These are phyloP conservation scores for Fusarium graminum DNA, from an alignment of 2,329 filamentous ascomycete genomes.

Conservation along the genomic window DNA sequence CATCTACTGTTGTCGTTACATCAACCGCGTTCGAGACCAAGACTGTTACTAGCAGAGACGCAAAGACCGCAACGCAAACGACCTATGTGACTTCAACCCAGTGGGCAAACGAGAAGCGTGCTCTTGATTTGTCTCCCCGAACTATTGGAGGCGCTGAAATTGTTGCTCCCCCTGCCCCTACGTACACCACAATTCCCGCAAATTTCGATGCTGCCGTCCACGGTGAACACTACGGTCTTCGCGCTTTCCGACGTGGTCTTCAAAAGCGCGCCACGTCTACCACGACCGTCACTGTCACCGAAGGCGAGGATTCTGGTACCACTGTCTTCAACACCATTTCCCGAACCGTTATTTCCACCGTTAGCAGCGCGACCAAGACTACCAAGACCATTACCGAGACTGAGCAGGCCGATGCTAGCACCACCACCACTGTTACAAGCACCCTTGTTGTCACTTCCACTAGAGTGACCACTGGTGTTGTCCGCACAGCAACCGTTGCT, in stretches of 20 bases:
- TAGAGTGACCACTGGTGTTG: conserved; percentile 50
- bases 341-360: conserved; percentile 52
- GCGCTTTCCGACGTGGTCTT: conserved; percentile 44
- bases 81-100: conserved; percentile 54
- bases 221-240: conserved; percentile 34
- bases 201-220: conserved; percentile 19
- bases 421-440: conserved; percentile 56
- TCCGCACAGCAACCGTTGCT: conserved; percentile 48
- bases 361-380: conserved; percentile 47
- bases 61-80: conserved; percentile 54
- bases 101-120: conserved; percentile 53
- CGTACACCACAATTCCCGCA: conserved; percentile 37
- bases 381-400: conserved; percentile 54
- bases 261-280: conserved; percentile 55
- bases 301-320: conserved; percentile 38
- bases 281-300: conserved; percentile 51
- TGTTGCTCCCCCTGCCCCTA: conserved; percentile 36
- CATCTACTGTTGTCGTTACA: conserved; percentile 53
- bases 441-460: conserved; percentile 55
- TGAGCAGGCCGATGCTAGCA: conserved; percentile 53
- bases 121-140: conserved; percentile 48
- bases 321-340: conserved; percentile 51
- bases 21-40: conserved; percentile 54
- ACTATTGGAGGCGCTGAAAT: conserved; percentile 42
- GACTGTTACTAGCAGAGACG: conserved; percentile 55